These are phyloP conservation scores for Brettanomyces custersianus DNA, from an alignment of 805 yeast species.

Conservation along the genomic window DNA sequence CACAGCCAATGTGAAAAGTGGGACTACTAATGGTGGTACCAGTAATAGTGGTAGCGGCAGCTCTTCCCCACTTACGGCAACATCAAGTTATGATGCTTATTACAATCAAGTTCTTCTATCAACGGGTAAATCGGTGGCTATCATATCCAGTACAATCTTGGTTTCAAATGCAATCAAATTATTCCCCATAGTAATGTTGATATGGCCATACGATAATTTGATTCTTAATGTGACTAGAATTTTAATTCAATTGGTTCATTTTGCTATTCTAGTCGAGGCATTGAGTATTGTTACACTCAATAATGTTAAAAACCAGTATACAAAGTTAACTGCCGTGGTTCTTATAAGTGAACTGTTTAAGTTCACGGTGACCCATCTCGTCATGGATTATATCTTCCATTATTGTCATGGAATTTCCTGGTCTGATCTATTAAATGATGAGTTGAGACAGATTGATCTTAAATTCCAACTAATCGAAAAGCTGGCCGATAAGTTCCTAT, in stretches of 20 bases:
- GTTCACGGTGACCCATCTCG: constrained; percentile 14
- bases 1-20: background rate
- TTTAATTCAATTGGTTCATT: constrained; percentile 23
- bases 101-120: background rate
- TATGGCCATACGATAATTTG: constrained; percentile 93
- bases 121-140: constrained; percentile 9
- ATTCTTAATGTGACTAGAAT: constrained; percentile 32
- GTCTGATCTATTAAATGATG: constrained; percentile 16
- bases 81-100: background rate
- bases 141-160: constrained; percentile 58
- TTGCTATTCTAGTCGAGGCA: constrained; percentile 24
- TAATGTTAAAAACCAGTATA: constrained; percentile 19
- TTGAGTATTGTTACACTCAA: constrained; percentile 22
- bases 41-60: background rate
- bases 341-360: constrained; percentile 16
- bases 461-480: constrained; percentile 15
- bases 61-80: background rate
- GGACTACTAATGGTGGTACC: background rate
- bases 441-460: constrained; percentile 17
- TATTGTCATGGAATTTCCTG: constrained; percentile 14
- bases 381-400: constrained; percentile 14
- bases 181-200: constrained; percentile 85
- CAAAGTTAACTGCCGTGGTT: constrained; percentile 21
- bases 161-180: constrained; percentile 73
- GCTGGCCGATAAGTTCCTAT: constrained; percentile 6